phyloP scores from a whole-genome alignment of 257 asterid genomes.

The Anisodus tanguticus region DNA sequence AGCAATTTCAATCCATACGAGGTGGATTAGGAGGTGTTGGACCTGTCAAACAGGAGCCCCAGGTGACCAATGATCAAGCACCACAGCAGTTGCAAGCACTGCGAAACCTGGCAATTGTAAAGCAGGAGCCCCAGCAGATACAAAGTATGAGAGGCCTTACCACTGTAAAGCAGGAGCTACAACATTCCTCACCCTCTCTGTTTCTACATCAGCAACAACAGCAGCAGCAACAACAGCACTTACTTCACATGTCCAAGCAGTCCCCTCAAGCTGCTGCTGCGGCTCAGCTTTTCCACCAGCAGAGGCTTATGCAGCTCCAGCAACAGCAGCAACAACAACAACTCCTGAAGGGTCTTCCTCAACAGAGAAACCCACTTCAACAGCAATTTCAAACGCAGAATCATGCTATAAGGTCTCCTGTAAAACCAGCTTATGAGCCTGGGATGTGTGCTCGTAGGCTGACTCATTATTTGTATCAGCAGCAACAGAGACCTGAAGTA shows the following conservation, averaged over 20 bases:
- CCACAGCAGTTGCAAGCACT: conserved; percentile 68
- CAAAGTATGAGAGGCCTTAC: conserved; percentile 65
- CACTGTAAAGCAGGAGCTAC: conserved; percentile 78
- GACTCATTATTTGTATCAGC: conserved; percentile 96
- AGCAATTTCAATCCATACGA: conserved; percentile 70
- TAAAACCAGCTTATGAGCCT: conserved; percentile 84
- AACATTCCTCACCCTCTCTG: conserved; percentile 70
- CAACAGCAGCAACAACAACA: conserved; percentile 90
- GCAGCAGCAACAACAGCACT: conserved; percentile 45
- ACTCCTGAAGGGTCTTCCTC: conserved; percentile 74
- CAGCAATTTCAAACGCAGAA: conserved; percentile 71
- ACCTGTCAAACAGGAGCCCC: conserved; percentile 73
- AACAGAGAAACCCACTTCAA: conserved; percentile 70
- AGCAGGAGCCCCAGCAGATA: conserved; percentile 74
- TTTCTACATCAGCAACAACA: conserved; percentile 76
- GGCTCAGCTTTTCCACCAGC: conserved; percentile 82
- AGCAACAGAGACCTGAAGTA: conserved; percentile 94
- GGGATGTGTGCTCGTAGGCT: conserved; percentile 97
- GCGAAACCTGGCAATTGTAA: conserved; percentile 63
- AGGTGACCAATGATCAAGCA: conserved; percentile 61
- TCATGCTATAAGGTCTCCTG: conserved; percentile 63
- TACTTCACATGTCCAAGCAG: conserved; percentile 63
- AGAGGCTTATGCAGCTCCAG: conserved; percentile 73
- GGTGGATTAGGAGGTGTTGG: conserved; percentile 66
- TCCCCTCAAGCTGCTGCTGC: conserved; percentile 74